Conservation (phyloP, 176 grass and related monocot genomes). For the Eleusine indica region DNA sequence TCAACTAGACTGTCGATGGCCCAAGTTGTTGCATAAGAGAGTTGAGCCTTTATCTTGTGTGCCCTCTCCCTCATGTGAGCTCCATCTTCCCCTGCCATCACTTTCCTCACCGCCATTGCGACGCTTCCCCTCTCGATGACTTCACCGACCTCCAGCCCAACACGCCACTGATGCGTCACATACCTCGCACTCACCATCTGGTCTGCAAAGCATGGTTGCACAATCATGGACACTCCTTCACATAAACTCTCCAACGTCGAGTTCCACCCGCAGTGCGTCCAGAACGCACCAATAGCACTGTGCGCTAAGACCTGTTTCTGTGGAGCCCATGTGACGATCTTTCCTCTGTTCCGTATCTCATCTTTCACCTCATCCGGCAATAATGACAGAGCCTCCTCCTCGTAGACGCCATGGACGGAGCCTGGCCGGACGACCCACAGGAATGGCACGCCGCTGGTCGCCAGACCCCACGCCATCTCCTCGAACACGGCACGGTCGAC, state of each 20-base stretch:
- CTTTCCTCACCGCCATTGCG: constrained; percentile 5
- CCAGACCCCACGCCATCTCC: constrained; percentile 39
- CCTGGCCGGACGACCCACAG: constrained; percentile 43
- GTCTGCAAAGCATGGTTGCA: constrained; percentile 34
- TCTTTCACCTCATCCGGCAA: background rate
- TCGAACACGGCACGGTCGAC: constrained; percentile 2
- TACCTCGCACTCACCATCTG: constrained; percentile 52
- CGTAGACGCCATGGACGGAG: background rate
- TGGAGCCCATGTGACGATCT: constrained; percentile 42
- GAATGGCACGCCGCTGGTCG: constrained; percentile 30
- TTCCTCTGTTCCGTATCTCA: background rate
- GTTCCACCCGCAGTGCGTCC: constrained; percentile 54
- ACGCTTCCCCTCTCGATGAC: background rate
- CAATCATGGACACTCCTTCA: constrained; percentile 47
- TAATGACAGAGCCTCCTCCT: background rate
- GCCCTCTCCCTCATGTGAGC: background rate
- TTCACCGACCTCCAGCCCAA: constrained; percentile 19
- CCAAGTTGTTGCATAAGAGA: background rate
- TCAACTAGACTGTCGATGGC: constrained; percentile 3
- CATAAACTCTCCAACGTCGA: constrained; percentile 15
- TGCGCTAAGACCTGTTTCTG: constrained; percentile 46
- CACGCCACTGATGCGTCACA: constrained; percentile 37
- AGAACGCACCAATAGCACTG: constrained; percentile 20
- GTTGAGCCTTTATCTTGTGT: background rate
- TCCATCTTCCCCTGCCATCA: constrained; percentile 22